These are phyloP conservation scores for Chlorella vulgaris DNA, from an alignment of 139 green algal genomes.

Conservation along the genomic window DNA sequence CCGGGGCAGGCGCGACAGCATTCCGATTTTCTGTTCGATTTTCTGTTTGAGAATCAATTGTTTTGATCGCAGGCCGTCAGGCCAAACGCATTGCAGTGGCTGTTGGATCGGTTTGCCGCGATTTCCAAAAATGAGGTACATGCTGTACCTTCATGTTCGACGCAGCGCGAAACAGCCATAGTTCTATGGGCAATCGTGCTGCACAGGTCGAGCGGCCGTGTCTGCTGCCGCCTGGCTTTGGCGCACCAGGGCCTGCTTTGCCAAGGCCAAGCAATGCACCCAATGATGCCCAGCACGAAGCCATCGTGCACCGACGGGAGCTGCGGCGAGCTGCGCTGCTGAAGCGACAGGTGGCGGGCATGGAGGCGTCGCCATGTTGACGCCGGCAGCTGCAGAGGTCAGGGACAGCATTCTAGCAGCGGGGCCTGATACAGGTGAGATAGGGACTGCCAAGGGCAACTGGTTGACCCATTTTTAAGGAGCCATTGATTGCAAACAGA, in stretches of 20 bases:
- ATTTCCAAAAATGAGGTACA: neutral
- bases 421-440: neutral
- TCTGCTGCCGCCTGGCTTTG: conserved; percentile 9
- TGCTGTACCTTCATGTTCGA: too few species aligned
- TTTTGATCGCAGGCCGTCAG: too few species aligned
- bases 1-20: neutral
- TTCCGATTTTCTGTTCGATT: too few species aligned
- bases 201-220: too few species aligned
- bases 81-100: too few species aligned
- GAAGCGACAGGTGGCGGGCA: conserved; percentile 4
- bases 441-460: neutral
- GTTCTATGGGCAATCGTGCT: too few species aligned
- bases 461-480: too few species aligned
- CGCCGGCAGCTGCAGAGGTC: neutral
- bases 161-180: too few species aligned
- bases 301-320: neutral
- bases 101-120: too few species aligned
- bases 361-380: conserved; percentile 5
- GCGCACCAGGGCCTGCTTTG: neutral
- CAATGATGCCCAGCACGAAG: neutral
- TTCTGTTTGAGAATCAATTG: too few species aligned
- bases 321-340: conserved; percentile 1
- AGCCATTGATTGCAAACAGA: too few species aligned
- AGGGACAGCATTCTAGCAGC: neutral
- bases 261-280: neutral